phyloP scores from a whole-genome alignment of 306 rosid genomes.

The Luffa aegyptiaca region DNA sequence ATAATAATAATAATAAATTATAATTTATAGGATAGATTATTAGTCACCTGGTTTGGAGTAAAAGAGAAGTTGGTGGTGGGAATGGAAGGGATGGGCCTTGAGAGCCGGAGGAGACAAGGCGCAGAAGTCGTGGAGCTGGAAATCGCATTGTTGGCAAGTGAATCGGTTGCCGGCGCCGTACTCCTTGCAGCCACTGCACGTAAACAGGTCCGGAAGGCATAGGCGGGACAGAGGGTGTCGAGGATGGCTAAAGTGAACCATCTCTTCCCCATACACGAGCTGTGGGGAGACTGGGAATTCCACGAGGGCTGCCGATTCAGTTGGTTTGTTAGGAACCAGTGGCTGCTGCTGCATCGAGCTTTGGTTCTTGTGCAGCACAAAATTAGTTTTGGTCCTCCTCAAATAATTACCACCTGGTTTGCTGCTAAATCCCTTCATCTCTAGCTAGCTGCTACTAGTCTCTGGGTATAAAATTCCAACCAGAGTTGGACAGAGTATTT shows the following conservation, averaged over 20 bases:
- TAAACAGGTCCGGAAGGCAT: constrained; percentile 40
- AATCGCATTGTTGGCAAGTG: constrained; percentile 56
- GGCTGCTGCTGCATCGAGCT: background rate
- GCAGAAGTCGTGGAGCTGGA: constrained; percentile 78
- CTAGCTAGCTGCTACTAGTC: too few relatives aligned
- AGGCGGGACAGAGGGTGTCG: constrained; percentile 46
- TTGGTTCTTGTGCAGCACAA: background rate
- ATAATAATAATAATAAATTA: too few relatives aligned
- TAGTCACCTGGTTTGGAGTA: constrained; percentile 59
- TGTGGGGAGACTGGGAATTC: constrained; percentile 61
- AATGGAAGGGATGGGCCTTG: constrained; percentile 68
- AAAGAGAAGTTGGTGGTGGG: constrained; percentile 53
- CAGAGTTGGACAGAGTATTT: background rate
- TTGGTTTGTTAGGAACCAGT: too few relatives aligned
- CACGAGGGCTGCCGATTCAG: too few relatives aligned
- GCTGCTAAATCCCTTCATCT: background rate
- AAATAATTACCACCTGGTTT: background rate
- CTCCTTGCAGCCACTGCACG: constrained; percentile 70
- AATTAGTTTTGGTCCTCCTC: background rate
- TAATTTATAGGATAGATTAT: too few relatives aligned
- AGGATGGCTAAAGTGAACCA: constrained; percentile 60
- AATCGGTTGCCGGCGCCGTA: constrained; percentile 72
- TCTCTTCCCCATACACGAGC: constrained; percentile 44
- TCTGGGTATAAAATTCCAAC: background rate
- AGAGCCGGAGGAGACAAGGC: constrained; percentile 64